These are phyloP conservation scores for Malassezia arunalokei DNA, from an alignment of 1,284 basidiomycete species.

Conservation along the genomic window DNA sequence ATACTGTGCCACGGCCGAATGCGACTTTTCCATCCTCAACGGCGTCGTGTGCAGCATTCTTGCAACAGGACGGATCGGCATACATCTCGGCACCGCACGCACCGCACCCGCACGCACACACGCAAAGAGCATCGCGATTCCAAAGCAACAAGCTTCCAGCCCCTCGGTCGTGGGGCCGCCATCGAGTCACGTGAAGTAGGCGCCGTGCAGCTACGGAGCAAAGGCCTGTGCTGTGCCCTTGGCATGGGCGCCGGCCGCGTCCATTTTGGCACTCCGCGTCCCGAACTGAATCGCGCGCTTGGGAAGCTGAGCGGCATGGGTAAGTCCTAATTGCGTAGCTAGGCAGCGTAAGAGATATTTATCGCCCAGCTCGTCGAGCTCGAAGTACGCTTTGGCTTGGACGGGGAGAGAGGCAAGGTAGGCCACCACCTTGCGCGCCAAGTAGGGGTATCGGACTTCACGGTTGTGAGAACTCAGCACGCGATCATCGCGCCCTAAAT, in stretches of 20 bases:
- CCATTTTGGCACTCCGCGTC: slow-evolving; percentile 75
- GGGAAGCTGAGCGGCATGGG: slow-evolving; percentile 55
- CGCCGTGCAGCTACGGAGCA: too few relatives aligned
- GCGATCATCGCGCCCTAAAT: slow-evolving; percentile 85
- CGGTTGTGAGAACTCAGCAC: slow-evolving; percentile 75
- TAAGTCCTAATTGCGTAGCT: slow-evolving; percentile 20
- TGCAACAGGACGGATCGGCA: not conserved
- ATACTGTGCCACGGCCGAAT: slow-evolving; percentile 28
- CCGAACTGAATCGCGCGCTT: slow-evolving; percentile 98
- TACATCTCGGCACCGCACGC: not conserved
- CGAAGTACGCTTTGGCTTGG: slow-evolving; percentile 60
- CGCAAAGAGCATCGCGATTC: not conserved
- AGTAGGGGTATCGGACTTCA: slow-evolving; percentile 54
- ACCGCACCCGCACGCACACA: not conserved
- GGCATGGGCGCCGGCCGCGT: slow-evolving; percentile 48
- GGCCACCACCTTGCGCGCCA: slow-evolving; percentile 21
- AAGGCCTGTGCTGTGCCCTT: slow-evolving; percentile 26
- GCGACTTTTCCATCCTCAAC: not conserved
- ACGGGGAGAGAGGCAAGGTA: slow-evolving; percentile 61
- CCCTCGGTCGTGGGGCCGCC: too few relatives aligned
- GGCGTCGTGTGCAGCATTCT: not conserved
- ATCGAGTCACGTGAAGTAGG: too few relatives aligned
- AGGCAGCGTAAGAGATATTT: slow-evolving; percentile 62
- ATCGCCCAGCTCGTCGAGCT: slow-evolving; percentile 49
- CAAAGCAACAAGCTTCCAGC: too few relatives aligned